A percentile compares a stretch with the other conserved stretches of the same genome.
Conservation (phyloP, 2,329 filamentous ascomycete genomes). For the Bipolaris gigantea region DNA sequence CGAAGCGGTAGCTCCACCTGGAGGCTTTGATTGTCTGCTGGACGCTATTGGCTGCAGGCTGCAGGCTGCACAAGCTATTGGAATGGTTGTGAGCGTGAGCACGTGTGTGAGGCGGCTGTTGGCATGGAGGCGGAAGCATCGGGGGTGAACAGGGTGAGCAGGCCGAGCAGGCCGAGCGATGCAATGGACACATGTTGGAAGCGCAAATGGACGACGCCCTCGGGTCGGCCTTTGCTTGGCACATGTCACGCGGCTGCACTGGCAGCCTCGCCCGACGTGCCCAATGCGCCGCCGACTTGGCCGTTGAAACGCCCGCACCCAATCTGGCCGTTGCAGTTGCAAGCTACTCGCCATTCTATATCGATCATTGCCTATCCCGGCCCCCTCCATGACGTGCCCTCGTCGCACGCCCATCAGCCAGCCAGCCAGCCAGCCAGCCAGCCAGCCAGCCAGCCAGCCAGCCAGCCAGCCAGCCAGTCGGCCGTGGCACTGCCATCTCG, state of each 20-base stretch:
- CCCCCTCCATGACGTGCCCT: constrained; percentile 35
- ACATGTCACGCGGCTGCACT: background rate
- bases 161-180: no score
- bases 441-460: no score
- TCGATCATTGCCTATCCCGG: constrained; percentile 36
- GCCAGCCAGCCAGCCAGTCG: no score
- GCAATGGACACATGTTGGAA: no score
- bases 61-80: constrained; percentile 19
- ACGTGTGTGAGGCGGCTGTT: background rate
- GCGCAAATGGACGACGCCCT: no score
- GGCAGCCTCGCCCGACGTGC: background rate
- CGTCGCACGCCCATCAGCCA: constrained; percentile 10
- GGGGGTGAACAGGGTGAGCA: no score
- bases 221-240: background rate
- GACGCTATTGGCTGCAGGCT: constrained; percentile 9
- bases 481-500: background rate
- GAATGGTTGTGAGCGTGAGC: constrained; percentile 3
- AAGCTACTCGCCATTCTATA: constrained; percentile 24
- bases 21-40: background rate
- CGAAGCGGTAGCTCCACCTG: constrained; percentile 4
- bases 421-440: no score
- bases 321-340: constrained; percentile 9
- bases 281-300: constrained; percentile 26
- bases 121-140: no score
- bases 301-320: constrained; percentile 1